These are phyloP conservation scores for Epithele typhae DNA, from an alignment of 768 basidiomycete genomes.

Conservation along the genomic window DNA sequence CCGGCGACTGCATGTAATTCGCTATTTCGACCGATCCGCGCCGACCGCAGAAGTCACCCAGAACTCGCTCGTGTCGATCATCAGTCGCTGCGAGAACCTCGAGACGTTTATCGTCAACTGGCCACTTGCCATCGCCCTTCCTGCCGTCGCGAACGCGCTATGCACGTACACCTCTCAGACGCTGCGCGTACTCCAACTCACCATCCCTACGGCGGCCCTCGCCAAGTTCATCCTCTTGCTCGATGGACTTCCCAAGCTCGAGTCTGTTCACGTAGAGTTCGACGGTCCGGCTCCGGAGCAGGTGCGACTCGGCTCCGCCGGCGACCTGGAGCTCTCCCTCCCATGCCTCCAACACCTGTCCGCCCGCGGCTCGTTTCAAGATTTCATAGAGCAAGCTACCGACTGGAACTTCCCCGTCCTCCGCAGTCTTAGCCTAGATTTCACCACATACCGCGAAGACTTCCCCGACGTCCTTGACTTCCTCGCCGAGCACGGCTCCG, in stretches of 20 bases:
- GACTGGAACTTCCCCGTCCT: constrained; percentile 67
- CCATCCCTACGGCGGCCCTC: constrained; percentile 48
- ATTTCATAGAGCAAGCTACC: constrained; percentile 64
- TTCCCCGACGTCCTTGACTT: constrained; percentile 59
- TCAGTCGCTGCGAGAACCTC: constrained; percentile 66
- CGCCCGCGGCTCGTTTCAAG: constrained; percentile 53
- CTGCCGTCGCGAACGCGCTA: constrained; percentile 61
- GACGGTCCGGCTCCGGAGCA: constrained; percentile 33
- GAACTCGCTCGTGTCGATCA: constrained; percentile 51
- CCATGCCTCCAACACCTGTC: constrained; percentile 59
- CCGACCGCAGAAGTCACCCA: constrained; percentile 47
- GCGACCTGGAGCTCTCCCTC: constrained; percentile 48
- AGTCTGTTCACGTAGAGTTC: constrained; percentile 55
- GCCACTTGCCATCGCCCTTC: constrained; percentile 56
- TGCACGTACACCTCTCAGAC: constrained; percentile 44
- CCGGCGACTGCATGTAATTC: constrained; percentile 63
- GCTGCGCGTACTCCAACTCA: constrained; percentile 60
- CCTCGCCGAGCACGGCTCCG: constrained; percentile 51
- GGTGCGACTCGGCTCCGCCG: constrained; percentile 54
- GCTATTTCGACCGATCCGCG: constrained; percentile 39
- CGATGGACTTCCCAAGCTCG: constrained; percentile 52
- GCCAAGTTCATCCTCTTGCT: constrained; percentile 73
- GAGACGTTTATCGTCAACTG: constrained; percentile 69
- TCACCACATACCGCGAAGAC: constrained; percentile 39
- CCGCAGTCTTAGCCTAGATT: constrained; percentile 53